Base-by-base conservation (phyloP, 2,329 filamentous ascomycete species). In the Cadophora malorum region DNA sequence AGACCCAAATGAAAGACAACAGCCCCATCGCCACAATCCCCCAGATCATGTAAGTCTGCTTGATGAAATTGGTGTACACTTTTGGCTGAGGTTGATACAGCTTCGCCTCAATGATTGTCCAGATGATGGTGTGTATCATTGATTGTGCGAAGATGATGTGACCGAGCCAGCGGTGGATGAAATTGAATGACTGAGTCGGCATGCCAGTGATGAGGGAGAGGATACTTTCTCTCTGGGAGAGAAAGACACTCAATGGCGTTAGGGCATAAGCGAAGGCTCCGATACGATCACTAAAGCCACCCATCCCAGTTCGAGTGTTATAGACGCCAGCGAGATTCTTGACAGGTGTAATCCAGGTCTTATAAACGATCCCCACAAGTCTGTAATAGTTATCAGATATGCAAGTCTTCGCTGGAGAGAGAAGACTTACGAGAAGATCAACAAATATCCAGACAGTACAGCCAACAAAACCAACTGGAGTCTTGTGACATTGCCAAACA, bases 161-260 rank as follows among this genome's bases (percentile, higher is more conserved):
- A 7, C 91, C 91, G 0, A 90, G 80, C 91, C 91, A 94, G 38
- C 90, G 88, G 77, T 93, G 91, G 23, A 94, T 80, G 75, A 94
- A 94, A 78, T 91, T 90, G 83, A 94, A 93, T 74, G 86, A 87
- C 72, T 93, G 91, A 74, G 93, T 92, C 0, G 91, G 90, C 0
- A 94, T 82, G 1, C 91, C 91, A 0, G 91, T 94, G 60, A 92
- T 78, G 16, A 91, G 76, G 0, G 88, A 91, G 4, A 94, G 83
- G 1, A 93, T 80, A 0, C 88, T 91, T 76, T 94, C 91, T 50
- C 91, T 84, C 67, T 83, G 89, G n/a, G 86, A 83, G 14, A 94
- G 83, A 59, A 91, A 79, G 35, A 94, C 80, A 0, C 89, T 89
- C 0, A 94, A 81, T 0, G 91, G 91, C 0, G 91, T 93, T 10